Base-by-base conservation (phyloP, 768 basidiomycete species). In the Boletus subcaerulescens region DNA sequence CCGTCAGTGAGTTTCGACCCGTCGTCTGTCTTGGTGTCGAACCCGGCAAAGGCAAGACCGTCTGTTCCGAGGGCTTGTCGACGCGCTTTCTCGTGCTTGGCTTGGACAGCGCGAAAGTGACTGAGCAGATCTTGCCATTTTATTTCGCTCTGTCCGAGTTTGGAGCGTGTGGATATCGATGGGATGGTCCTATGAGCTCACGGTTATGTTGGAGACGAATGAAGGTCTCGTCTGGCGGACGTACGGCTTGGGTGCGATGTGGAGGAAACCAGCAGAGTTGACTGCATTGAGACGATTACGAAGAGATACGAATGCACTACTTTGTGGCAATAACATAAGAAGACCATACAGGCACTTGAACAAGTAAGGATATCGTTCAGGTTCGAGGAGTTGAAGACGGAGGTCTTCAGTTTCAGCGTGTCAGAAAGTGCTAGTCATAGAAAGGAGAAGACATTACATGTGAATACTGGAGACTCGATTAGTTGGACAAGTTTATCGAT, bases 321-420 rank as follows among this genome's bases (percentile, higher is more conserved):
- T 97, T 75, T 99, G 97, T 1, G 97, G 97, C 10, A 99, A 75
- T 50, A 98, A 77, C 97, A 99, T 99, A 55, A 99, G 77, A 9
- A 99, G 77, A 3, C 97, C 97, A 67, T 99, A 99, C 4, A 99
- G 79, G 65, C 95, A 98, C 67, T 99, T 99, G 82, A 94, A 96
- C 26, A 99, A 78, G 73, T 92, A 90, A 0, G 96, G 96, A 67
- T 98, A 88, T 84, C 87, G 85, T 58, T 99, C 97, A 7, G 97
- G 97, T 65, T 99, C 97, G 36, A 99, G 80, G 5, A 99, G 82
- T 71, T 99, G 97, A 3, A 99, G 76, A 14, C 97, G 92, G 13
- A 89, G 77, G 71, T 89, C 89, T 92, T 58, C 5, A 29, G 31
- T 36, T 45, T 45, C 33, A 43, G 60, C 8, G 59, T 7, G 29